phyloP scores from a whole-genome alignment of 1,284 basidiomycete species.

The Ceratobasidium sp. region DNA sequence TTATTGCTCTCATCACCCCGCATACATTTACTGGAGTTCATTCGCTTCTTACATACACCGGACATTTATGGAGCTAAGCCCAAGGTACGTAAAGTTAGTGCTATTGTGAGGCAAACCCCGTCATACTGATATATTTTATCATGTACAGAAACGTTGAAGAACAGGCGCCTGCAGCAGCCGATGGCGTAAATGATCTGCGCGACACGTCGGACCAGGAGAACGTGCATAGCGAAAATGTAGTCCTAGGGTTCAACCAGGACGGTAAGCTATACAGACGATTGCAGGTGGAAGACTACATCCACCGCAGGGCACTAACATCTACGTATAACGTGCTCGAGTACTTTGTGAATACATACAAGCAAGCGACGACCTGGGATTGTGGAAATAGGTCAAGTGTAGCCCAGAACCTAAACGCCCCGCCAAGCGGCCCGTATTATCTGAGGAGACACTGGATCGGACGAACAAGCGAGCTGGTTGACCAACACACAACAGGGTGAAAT shows the following conservation, averaged over 20 bases:
- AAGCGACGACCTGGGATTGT: neutral
- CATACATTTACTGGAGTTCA: slow-evolving; percentile 16
- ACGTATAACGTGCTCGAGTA: slow-evolving; percentile 12
- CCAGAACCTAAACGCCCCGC: neutral
- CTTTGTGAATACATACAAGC: slow-evolving; percentile 24
- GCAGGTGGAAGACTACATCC: slow-evolving; percentile 22
- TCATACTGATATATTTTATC: neutral
- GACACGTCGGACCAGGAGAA: neutral
- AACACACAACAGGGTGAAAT: neutral
- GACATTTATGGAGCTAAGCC: neutral
- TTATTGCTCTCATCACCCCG: slow-evolving; percentile 1
- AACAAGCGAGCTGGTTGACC: neutral
- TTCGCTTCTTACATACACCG: slow-evolving; percentile 6
- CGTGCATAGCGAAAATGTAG: neutral
- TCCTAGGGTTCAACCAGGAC: neutral
- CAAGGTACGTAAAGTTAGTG: neutral
- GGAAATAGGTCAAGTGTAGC: neutral
- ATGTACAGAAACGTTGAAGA: neutral
- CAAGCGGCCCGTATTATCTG: too few species aligned
- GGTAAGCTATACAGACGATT: neutral
- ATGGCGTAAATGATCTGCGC: too few species aligned
- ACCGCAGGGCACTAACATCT: neutral
- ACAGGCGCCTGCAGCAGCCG: too few species aligned
- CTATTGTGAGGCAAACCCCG: too few species aligned
- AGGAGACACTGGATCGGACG: neutral